Evolutionary conservation across 495 filamentous ascomycete species (phyloP).

Genomic region (Podospora australis): DNA sequence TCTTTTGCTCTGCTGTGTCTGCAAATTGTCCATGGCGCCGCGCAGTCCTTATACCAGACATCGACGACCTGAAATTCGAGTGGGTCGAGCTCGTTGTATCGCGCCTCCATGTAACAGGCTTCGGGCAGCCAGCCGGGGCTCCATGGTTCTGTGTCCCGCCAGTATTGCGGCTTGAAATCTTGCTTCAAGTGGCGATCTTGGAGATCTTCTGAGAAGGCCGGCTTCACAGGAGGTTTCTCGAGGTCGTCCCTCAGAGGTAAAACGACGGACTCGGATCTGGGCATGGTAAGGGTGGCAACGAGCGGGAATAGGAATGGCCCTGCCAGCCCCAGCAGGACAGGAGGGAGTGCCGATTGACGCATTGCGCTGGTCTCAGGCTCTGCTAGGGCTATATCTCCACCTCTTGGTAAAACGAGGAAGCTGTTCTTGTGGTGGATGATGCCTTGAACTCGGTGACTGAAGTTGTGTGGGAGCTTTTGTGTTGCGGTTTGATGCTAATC

Average conservation of each 20-base stretch:
- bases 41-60: slow-evolving; percentile 18
- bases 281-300: too few relatives aligned
- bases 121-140: slow-evolving; percentile 8
- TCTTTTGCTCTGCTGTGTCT: slow-evolving; percentile 13
- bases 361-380: too few relatives aligned
- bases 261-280: too few relatives aligned
- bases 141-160: slow-evolving; percentile 6
- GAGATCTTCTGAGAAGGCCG: slow-evolving; percentile 12
- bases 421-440: too few relatives aligned
- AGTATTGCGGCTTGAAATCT: slow-evolving; percentile 1
- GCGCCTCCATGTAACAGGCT: slow-evolving; percentile 13
- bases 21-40: slow-evolving; percentile 17
- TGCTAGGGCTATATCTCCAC: too few relatives aligned
- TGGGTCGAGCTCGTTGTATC: slow-evolving; percentile 3
- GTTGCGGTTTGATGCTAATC: too few relatives aligned
- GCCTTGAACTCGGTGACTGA: too few relatives aligned
- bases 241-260: slow-evolving; percentile 3
- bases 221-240: slow-evolving; percentile 11
- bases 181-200: slow-evolving; percentile 7
- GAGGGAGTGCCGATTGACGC: too few relatives aligned
- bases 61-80: slow-evolving; percentile 13
- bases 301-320: too few relatives aligned
- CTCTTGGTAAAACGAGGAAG: too few relatives aligned
- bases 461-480: too few relatives aligned
- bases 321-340: too few relatives aligned